Conservation (phyloP, 1,284 basidiomycete genomes). For the Austroboletus niveus region DNA sequence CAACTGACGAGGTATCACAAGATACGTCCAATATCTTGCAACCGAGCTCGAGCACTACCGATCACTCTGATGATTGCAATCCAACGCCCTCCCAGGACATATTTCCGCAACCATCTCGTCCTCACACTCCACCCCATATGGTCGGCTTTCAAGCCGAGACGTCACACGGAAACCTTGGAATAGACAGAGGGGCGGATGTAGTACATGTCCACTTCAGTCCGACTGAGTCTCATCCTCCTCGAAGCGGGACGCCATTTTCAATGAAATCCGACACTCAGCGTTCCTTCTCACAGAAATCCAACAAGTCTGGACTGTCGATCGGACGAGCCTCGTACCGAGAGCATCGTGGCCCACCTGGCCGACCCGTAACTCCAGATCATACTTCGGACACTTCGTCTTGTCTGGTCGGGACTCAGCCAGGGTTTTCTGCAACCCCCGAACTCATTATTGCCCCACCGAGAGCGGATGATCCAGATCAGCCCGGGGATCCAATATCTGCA, state of each 20-base stretch:
- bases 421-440: background rate
- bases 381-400: background rate
- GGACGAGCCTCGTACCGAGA: slow-evolving; percentile 26
- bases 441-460: slow-evolving; percentile 7
- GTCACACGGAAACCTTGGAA: background rate
- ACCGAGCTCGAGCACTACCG: slow-evolving; percentile 1
- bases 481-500: slow-evolving; percentile 5
- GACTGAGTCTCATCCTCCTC: background rate
- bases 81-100: background rate
- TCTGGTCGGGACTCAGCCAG: background rate
- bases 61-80: background rate
- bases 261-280: slow-evolving; percentile 10
- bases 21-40: background rate
- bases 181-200: background rate
- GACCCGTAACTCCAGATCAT: slow-evolving; percentile 3
- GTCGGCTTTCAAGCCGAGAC: background rate
- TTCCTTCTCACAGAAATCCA: slow-evolving; percentile 16
- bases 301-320: slow-evolving; percentile 14
- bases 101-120: background rate
- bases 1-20: background rate
- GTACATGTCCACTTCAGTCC: background rate
- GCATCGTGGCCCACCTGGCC: slow-evolving; percentile 17
- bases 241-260: slow-evolving; percentile 11
- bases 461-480: slow-evolving; percentile 4
- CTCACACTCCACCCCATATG: slow-evolving; percentile 2